Base-by-base conservation (phyloP, 2,329 filamentous ascomycete genomes). In the Dothistroma pini region DNA sequence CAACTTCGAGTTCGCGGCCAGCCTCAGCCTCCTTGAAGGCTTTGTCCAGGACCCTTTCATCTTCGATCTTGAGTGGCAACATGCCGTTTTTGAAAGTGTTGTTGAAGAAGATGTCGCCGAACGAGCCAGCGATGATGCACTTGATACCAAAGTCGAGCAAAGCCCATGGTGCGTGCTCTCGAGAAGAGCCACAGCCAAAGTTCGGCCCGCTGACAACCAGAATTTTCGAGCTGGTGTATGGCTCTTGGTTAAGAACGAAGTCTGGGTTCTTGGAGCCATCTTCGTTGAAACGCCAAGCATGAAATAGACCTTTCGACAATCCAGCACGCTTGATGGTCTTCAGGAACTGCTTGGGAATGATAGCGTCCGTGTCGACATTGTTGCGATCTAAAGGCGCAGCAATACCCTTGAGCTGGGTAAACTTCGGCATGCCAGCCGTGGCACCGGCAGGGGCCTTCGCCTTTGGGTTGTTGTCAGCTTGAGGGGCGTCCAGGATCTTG, bases 1-100 rank as follows among this genome's bases (percentile, higher is more conserved):
- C 93, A 63, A 97, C 84, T 78, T 97, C 93, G 66, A 97, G 80
- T 75, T 97, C 93, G 61, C 84, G 84, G 60, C 91, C 91, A 3
- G 90, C 89, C 41, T 83, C 83, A 35, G 93, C 93, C 76, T 96
- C 90, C 29, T 81, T 85, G 41, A 89, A 87, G 66, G 97, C 87
- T 63, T 82, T 82, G 49, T 89, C 82, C 4, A 97, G 80, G 34
- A 84, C 82, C 1, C 78, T 80, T 66, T 86, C 78, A 75, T 93
- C 86, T 34, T 83, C 79, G 73, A 97, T 89, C 61, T 83, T 79
- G 63, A 97, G 86, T 53, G 93, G 93, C 65, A 97, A 82, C 95
- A 97, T 97, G 80, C 93, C 93, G 81, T 99, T 99, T 84, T 99
- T 97, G 85, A 97, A 97, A n/a, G 90, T 95, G 83, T 99, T 99